Evolutionary conservation across 2,329 filamentous ascomycete species (phyloP), one percentile per base, ranked within the genome.

Genomic region (Emericellopsis cladophorae): DNA sequence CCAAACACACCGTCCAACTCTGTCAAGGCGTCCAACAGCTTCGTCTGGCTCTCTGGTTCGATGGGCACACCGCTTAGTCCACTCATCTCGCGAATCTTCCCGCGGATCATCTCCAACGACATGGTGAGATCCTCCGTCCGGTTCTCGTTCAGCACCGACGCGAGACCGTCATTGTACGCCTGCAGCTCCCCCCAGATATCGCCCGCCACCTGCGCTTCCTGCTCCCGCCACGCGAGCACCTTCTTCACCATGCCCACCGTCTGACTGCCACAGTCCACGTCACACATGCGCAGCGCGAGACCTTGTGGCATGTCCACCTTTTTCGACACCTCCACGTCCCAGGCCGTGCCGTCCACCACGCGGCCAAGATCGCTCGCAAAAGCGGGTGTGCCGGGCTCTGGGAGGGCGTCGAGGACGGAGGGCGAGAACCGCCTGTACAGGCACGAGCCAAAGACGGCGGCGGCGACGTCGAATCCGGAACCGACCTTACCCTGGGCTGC

Each of bases 401-500:
- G 82, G 5, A 93, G 60, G 2, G 59, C 61, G 40, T 72, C 67
- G 2, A 98, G 70, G 11, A 95, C 68, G 0, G 71, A 66, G 0
- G 92, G 89, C 0, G 85, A 90, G 66, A 98, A 98, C n/a, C 92
- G 81, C 16, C 83, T 76, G 69, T 98, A 98, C 10, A 84, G 68
- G 57, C 87, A 95, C 14, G 85, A 89, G 14, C 92, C 92, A 59
- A 87, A 95, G 14, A 95, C 87, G 15, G 92, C 92, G 22, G 84
- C 81, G 0, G 90, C 92, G 40, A 98, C 84, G 57, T 98, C 92
- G 58, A 98, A 98, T 16, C 92, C 92, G 1, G 84, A 92, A 39
- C 92, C 92, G 15, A 98, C 81, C 62, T 98, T 98, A 21, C 92
- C 92, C 65, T 98, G 92, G 0, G 92, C 92, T 2, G 90, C 87